These are phyloP conservation scores for Cairneyella variabilis DNA, from an alignment of 495 filamentous ascomycete genomes.

Conservation along the genomic window DNA sequence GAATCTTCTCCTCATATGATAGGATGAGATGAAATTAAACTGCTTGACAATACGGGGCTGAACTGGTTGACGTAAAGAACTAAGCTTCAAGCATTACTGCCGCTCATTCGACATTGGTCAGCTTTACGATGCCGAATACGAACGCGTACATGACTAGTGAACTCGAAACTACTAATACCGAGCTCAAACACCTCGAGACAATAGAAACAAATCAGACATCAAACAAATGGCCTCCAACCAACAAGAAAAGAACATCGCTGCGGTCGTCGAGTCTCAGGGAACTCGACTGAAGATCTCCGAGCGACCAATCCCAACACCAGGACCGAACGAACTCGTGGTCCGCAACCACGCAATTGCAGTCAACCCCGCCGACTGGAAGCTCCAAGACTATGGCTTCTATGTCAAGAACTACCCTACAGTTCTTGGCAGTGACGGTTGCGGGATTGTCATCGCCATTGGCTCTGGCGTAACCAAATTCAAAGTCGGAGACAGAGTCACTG, in stretches of 20 bases:
- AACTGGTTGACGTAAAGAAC: no score
- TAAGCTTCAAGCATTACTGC: no score
- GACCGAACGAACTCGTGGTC: constrained; percentile 7
- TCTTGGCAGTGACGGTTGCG: constrained; percentile 52
- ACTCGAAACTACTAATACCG: no score
- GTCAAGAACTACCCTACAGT: constrained; percentile 41
- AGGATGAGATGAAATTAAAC: no score
- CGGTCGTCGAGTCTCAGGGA: constrained; percentile 1
- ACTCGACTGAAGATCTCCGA: neutral
- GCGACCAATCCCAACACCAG: constrained; percentile 9
- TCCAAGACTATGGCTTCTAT: constrained; percentile 10
- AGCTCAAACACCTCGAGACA: no score
- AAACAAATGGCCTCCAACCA: neutral
- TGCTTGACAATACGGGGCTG: no score
- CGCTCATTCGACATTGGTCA: no score
- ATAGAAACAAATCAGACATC: no score
- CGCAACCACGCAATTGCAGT: constrained; percentile 12
- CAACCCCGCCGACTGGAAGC: constrained; percentile 7
- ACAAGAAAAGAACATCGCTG: constrained; percentile 3
- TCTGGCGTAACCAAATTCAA: constrained; percentile 39
- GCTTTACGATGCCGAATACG: no score
- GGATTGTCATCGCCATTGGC: constrained; percentile 47
- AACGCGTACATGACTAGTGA: no score
- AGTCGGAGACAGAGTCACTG: constrained; percentile 42
- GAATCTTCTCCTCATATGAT: no score